These are phyloP conservation scores for Pseudocercospora fuligena DNA, from an alignment of 2,329 filamentous ascomycete genomes.

Conservation along the genomic window DNA sequence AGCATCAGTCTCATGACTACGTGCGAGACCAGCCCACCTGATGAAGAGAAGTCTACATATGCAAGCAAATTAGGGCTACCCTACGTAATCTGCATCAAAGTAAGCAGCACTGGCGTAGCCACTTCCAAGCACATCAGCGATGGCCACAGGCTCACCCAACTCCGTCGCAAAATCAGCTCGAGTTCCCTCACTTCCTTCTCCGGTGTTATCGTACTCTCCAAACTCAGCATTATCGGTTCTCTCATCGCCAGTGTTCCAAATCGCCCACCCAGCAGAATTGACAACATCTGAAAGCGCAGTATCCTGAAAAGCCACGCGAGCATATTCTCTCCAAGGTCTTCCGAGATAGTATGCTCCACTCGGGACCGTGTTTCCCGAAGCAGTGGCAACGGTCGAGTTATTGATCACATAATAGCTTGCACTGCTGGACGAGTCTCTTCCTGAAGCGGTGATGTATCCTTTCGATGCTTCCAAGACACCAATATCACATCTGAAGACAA, in stretches of 20 bases:
- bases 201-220: slow-evolving; percentile 65
- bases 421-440: slow-evolving; percentile 47
- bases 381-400: slow-evolving; percentile 54
- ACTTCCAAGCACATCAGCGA: slow-evolving; percentile 53
- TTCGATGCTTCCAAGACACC: slow-evolving; percentile 47
- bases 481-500: slow-evolving; percentile 46
- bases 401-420: slow-evolving; percentile 61
- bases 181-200: slow-evolving; percentile 59
- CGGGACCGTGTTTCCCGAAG: slow-evolving; percentile 44
- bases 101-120: slow-evolving; percentile 45
- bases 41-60: neutral
- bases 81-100: slow-evolving; percentile 50
- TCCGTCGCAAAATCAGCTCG: slow-evolving; percentile 57
- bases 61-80: neutral
- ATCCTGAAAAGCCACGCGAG: slow-evolving; percentile 58
- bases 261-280: slow-evolving; percentile 63
- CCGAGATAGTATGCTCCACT: slow-evolving; percentile 56
- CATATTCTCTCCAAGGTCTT: slow-evolving; percentile 58
- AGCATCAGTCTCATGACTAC: neutral
- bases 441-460: slow-evolving; percentile 54
- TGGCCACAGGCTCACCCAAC: slow-evolving; percentile 47
- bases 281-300: slow-evolving; percentile 60
- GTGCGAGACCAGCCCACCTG: too few relatives aligned
- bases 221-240: slow-evolving; percentile 60
- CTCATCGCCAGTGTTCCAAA: slow-evolving; percentile 58